Evolutionary conservation across 2,329 filamentous ascomycete genomes (phyloP), one percentile per base, ranked within the genome.

Genomic region (Ascochyta fabae): DNA sequence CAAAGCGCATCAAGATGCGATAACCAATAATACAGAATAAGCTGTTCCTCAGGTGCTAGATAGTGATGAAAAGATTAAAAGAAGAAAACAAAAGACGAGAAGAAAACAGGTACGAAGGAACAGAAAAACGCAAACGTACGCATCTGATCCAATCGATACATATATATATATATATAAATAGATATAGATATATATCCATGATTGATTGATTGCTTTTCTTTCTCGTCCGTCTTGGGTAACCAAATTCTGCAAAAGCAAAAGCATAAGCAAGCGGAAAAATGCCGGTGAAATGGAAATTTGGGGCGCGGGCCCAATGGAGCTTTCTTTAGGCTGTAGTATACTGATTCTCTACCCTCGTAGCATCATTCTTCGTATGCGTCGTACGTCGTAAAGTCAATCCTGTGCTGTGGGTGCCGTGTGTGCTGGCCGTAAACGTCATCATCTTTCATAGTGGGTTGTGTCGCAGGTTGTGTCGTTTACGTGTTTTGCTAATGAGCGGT

Each of bases 361-460:
- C 71, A 70, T 74, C 72, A 72, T 74, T 73, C 72, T 69, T 74
- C 72, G 70, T 74, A 74, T 71, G 65, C 71, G 69, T 74, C 72
- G 67, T 67, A 48, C 54, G 54, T 57, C 54, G 67, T 64, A 69
- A 71, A 65, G 63, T 71, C 67, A 66, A 69, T 73, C 69, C 69
- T 63, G 64, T 58, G 63, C 61, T 38, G 53, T 33, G 45, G 45
- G 52, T 45, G 53, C 48, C 52, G 46, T 16, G 24, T 36, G 43
- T 48, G 46, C 40, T 48, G 70, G 71, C 71, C 71, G 71, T 72
- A 70, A 56, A 66, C 60, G 55, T 73, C 66, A 63, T 74, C 66
- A 62, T 65, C 61, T 64, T 61, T 72, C 64, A 65, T 72, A 61
- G 55, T 61, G 66, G 60, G 61, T 63, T 59, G 60, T 62, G 61